Percentiles rank a stretch among this genome's conserved stretches.
These are phyloP conservation scores for Terana coerulea DNA, from an alignment of 768 basidiomycete species.

Conservation along the genomic window DNA sequence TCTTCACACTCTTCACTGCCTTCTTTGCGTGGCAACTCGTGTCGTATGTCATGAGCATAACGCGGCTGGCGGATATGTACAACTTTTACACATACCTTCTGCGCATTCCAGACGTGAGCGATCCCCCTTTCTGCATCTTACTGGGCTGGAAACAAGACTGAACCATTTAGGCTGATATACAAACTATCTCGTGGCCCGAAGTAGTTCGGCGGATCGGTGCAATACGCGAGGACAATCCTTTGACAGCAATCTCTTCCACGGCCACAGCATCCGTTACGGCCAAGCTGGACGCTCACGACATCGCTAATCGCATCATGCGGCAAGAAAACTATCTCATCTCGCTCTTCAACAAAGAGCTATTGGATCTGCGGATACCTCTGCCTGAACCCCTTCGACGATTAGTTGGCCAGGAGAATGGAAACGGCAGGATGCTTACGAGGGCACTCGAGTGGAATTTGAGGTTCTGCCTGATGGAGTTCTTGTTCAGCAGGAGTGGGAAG, in stretches of 20 bases:
- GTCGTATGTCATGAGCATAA: slow-evolving; percentile 69
- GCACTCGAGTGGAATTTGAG: slow-evolving; percentile 97
- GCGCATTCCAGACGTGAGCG: slow-evolving; percentile 87
- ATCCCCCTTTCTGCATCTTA: slow-evolving; percentile 13
- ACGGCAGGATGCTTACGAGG: slow-evolving; percentile 79
- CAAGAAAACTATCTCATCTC: slow-evolving; percentile 99
- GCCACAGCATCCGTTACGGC: slow-evolving; percentile 64
- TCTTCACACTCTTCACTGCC: slow-evolving; percentile 78
- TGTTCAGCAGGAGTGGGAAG: slow-evolving; percentile 87
- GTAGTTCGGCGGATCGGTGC: slow-evolving; percentile 86
- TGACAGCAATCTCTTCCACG: slow-evolving; percentile 78
- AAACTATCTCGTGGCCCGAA: slow-evolving; percentile 96
- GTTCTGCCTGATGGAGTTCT: slow-evolving; percentile 92
- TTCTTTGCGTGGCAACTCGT: slow-evolving; percentile 90
- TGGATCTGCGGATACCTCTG: slow-evolving; percentile 83
- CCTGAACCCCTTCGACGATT: slow-evolving; percentile 56
- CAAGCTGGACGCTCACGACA: slow-evolving; percentile 95
- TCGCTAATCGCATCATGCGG: slow-evolving; percentile 96
- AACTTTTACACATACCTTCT: slow-evolving; percentile 93
- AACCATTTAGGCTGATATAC: slow-evolving; percentile 78
- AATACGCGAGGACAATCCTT: slow-evolving; percentile 90
- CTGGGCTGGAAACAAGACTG: no score
- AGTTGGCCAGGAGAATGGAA: slow-evolving; percentile 50
- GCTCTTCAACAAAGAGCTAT: slow-evolving; percentile 92
- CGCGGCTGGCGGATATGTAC: slow-evolving; percentile 90